phyloP scores from a whole-genome alignment of 78 protist genomes.

The Tieghemostelium lacteum region DNA sequence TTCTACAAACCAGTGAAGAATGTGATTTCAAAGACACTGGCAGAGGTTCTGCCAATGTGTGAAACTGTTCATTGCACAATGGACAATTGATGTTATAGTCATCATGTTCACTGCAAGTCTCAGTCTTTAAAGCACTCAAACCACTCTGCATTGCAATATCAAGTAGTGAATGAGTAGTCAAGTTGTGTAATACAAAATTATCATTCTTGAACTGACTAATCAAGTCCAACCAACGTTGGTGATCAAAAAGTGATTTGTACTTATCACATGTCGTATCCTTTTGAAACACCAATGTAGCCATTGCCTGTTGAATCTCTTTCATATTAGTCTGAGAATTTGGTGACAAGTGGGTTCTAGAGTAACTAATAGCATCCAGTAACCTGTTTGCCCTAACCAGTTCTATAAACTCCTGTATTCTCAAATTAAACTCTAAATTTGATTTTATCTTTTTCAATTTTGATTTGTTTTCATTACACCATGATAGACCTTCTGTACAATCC shows the following conservation, averaged over 20 bases:
- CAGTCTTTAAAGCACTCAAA: constrained; percentile 81
- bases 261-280: constrained; percentile 47
- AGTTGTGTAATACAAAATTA: constrained; percentile 47
- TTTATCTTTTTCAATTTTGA: constrained; percentile 73
- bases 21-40: constrained; percentile 76
- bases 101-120: constrained; percentile 75
- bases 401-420: constrained; percentile 84
- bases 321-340: constrained; percentile 59
- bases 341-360: constrained; percentile 72
- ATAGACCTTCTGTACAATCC: constrained; percentile 81
- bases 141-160: constrained; percentile 83
- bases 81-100: constrained; percentile 75
- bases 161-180: constrained; percentile 48
- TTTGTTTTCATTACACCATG: constrained; percentile 85
- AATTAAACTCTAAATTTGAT: constrained; percentile 64
- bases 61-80: constrained; percentile 36
- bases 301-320: constrained; percentile 82
- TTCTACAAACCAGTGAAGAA: constrained; percentile 85
- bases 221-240: constrained; percentile 59
- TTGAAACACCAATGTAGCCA: constrained; percentile 74
- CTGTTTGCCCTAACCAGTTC: constrained; percentile 69
- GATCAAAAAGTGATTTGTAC: constrained; percentile 45
- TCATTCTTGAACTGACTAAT: constrained; percentile 77
- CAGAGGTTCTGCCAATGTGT: constrained; percentile 42
- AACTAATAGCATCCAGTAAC: constrained; percentile 51